Evolutionary conservation across 176 grass and related monocot species (phyloP).

Genomic region (Zizania latifolia): DNA sequence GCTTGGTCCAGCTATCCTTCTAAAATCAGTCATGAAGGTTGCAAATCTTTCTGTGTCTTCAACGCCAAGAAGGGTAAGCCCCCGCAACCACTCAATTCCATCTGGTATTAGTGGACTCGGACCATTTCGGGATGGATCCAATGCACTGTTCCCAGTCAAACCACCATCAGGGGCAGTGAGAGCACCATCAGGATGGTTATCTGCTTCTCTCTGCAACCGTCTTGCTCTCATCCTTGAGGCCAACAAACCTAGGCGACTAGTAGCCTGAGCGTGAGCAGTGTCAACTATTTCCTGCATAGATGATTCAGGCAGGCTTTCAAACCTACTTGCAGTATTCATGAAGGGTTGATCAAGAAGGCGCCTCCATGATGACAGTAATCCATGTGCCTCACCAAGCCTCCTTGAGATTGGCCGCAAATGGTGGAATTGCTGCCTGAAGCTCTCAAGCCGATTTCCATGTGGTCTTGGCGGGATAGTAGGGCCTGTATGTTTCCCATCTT

Average conservation of each 20-base stretch:
- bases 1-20: conserved; percentile 58
- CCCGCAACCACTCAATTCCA: conserved; percentile 65
- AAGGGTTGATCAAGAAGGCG: conserved; percentile 74
- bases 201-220: conserved; percentile 51
- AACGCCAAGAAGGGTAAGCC: conserved; percentile 57
- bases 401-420: conserved; percentile 79
- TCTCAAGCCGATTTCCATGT: conserved; percentile 78
- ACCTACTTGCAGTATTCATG: conserved; percentile 34
- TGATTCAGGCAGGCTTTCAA: conserved; percentile 56
- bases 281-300: conserved; percentile 51
- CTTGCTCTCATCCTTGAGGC: conserved; percentile 57
- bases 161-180: conserved; percentile 27
- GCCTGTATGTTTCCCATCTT: conserved; percentile 46
- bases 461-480: conserved; percentile 71
- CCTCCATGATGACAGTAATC: conserved; percentile 70
- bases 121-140: conserved; percentile 38
- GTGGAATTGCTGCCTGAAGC: conserved; percentile 94
- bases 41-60: conserved; percentile 66
- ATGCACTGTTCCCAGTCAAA: conserved; percentile 34
- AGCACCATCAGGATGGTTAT: conserved; percentile 27
- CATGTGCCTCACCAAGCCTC: conserved; percentile 80
- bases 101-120: conserved; percentile 45
- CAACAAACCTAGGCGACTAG: conserved; percentile 33
- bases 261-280: conserved; percentile 42
- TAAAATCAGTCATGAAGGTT: conserved; percentile 56